A percentile compares a stretch with the other conserved stretches of the same genome.
These are phyloP conservation scores for Marchantia polymorpha DNA, from an alignment of 225 moss, liverwort and hornwort genomes.

Conservation along the genomic window DNA sequence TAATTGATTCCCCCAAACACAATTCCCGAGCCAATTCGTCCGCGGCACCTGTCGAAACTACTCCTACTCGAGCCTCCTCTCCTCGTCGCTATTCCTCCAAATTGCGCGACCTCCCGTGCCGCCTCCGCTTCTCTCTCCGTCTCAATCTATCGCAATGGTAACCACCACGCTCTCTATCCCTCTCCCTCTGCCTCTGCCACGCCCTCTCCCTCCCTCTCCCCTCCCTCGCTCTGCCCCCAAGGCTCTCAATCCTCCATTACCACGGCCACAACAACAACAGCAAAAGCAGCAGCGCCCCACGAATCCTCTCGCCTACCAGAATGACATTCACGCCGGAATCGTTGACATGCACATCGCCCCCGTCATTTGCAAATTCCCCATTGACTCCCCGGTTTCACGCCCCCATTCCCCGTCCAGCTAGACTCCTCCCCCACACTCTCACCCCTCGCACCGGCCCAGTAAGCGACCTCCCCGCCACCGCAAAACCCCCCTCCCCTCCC, in stretches of 20 bases:
- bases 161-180: background rate
- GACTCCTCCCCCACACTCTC: background rate
- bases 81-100: background rate
- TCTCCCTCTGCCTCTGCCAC: background rate
- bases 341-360: background rate
- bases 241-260: too few relatives aligned
- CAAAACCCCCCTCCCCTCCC: background rate
- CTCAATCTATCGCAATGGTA: conserved; percentile 9
- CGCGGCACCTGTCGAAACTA: background rate
- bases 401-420: background rate
- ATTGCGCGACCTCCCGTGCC: background rate
- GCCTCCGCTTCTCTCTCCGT: background rate
- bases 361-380: conserved; percentile 2
- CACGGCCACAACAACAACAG: too few relatives aligned
- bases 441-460: background rate
- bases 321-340: background rate
- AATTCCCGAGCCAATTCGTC: background rate
- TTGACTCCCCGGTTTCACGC: background rate
- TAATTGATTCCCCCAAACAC: background rate
- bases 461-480: background rate
- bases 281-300: too few relatives aligned
- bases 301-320: background rate
- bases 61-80: background rate
- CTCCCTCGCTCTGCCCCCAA: background rate
- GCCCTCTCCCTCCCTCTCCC: background rate